Evolutionary conservation across 345 rosid genomes (phyloP), one percentile per base, ranked within the genome.

Genomic region (Citrus mangshanensis): DNA sequence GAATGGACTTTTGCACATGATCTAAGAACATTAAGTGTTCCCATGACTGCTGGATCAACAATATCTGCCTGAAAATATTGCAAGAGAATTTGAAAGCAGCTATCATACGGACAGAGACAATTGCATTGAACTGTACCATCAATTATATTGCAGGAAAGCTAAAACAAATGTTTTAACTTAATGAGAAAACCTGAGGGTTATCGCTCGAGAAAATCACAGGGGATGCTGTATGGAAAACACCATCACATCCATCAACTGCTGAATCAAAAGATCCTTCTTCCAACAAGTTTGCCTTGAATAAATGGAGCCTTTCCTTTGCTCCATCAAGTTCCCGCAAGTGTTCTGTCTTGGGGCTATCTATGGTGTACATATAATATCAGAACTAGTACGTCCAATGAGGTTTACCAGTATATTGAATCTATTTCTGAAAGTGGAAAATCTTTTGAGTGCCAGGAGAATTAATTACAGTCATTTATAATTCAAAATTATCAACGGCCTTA

Each of bases 161-260:
- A 37, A 37, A 60, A 13, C 51, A 13, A 46, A 46, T 13, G 51
- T 46, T 46, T 13, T 46, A 46, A 12, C 51, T 46, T 46, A 46
- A 46, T 4, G 35, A 35, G 66, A 58, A 13, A 40, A 74, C 92
- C 92, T 86, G 73, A 75, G 86, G 87, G 25, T 83, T 77, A 77
- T 75, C 51, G 40, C 81, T 69, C 78, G 74, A 66, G 61, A 86
- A 25, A 8, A 34, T 9, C 65, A 89, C 85, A 25, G 80, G 98
- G 62, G 91, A 80, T 2, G 94, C 98, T 1, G 89, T 83, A 79
- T 89, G 95, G 80, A 91, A 87, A 73, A 91, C 92, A 66, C 90
- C 89, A 2, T 83, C 81, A 59, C 93, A 91, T 73, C 92, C 95
- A 55, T 80, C 78, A 59, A 89, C 77, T 1, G 87, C 83, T 4